Evolutionary conservation across 257 asterid species (phyloP).

Genomic region (Solanum tarijense): DNA sequence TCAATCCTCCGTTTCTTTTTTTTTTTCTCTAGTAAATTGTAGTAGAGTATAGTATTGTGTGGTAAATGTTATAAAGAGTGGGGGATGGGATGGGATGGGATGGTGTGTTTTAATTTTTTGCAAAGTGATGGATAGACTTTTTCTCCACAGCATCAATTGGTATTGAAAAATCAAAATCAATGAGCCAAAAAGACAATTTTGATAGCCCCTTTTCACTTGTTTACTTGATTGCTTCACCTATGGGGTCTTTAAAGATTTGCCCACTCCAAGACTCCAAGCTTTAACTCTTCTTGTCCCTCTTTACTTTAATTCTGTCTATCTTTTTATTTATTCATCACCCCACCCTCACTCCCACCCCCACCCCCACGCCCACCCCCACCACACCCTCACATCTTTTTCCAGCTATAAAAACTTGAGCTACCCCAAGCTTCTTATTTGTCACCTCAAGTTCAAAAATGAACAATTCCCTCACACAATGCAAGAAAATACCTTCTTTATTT

Average conservation of each 20-base stretch:
- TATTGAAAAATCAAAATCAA: neutral
- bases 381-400: neutral
- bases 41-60: neutral
- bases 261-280: constrained; percentile 58
- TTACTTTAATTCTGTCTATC: neutral
- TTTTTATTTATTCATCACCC: neutral
- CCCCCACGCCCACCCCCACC: too few species aligned
- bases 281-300: constrained; percentile 9
- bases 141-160: constrained; percentile 9
- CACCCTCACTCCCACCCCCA: neutral
- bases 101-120: neutral
- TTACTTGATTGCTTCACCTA: constrained; percentile 21
- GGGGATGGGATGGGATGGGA: neutral
- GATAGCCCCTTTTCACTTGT: neutral
- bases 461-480: neutral
- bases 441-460: neutral
- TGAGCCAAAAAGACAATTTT: neutral
- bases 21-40: neutral
- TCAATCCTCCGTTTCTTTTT: neutral
- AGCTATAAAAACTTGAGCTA: constrained; percentile 27
- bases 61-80: neutral
- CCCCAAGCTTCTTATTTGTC: neutral
- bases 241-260: constrained; percentile 32
- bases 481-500: neutral
- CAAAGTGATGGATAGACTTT: constrained; percentile 4